Evolutionary conservation across 225 moss, liverwort and hornwort genomes (phyloP).

Genomic region (Asterella californica): DNA sequence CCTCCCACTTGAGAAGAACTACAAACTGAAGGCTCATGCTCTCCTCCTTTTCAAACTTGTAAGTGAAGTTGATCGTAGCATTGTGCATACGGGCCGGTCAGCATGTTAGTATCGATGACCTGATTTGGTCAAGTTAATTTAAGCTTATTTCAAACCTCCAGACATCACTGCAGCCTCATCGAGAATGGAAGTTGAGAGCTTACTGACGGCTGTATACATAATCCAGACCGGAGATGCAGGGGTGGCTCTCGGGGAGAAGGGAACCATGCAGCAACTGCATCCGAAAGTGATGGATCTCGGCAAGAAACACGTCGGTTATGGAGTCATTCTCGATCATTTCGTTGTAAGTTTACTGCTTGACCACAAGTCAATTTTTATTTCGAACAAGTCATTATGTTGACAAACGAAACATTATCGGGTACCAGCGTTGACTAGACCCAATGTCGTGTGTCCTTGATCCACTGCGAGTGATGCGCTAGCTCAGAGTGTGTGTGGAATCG

Average conservation of each 20-base stretch:
- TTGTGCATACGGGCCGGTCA: background rate
- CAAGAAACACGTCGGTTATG: constrained; percentile 9
- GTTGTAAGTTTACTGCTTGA: background rate
- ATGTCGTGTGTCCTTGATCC: background rate
- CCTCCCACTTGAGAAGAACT: constrained; percentile 15
- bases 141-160: too few relatives aligned
- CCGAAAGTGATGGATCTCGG: constrained; percentile 4
- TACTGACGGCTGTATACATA: background rate
- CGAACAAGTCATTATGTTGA: background rate
- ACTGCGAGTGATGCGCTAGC: background rate
- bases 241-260: constrained; percentile 11
- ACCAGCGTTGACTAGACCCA: background rate
- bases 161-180: background rate
- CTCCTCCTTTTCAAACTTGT: constrained; percentile 20
- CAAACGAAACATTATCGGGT: background rate
- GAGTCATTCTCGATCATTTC: constrained; percentile 13
- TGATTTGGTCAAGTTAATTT: too few relatives aligned
- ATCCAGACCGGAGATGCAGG: constrained; percentile 12
- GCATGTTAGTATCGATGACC: too few relatives aligned
- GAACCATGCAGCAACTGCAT: constrained; percentile 1
- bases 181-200: background rate
- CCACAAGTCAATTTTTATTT: background rate
- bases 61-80: background rate
- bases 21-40: constrained; percentile 20
- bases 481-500: too few relatives aligned